These are phyloP conservation scores for Trifolium pratense DNA, from an alignment of 306 rosid genomes.

Conservation along the genomic window DNA sequence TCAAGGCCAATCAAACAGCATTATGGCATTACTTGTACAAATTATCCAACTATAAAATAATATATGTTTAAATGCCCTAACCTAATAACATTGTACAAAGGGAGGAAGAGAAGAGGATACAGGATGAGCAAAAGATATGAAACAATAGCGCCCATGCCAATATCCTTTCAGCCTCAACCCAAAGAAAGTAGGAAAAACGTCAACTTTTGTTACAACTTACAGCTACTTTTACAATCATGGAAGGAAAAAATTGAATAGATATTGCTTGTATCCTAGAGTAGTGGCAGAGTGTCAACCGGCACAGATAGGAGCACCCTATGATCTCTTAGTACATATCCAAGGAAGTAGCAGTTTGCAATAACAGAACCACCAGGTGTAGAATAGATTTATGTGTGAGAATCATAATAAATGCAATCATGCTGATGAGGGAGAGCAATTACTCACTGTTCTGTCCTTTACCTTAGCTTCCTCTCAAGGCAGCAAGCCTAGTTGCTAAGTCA, in stretches of 20 bases:
- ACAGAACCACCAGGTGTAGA: constrained; percentile 32
- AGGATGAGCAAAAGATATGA: background rate
- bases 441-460: constrained; percentile 39
- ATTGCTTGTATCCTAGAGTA: constrained; percentile 15
- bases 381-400: constrained; percentile 25
- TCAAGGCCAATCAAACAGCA: constrained; percentile 7
- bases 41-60: background rate
- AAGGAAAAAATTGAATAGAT: constrained; percentile 24
- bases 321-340: constrained; percentile 24
- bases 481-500: constrained; percentile 83
- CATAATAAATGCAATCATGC: constrained; percentile 36
- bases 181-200: constrained; percentile 2
- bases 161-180: constrained; percentile 32
- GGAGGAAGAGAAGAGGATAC: background rate
- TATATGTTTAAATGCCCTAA: background rate
- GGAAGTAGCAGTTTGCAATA: constrained; percentile 36
- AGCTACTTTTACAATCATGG: constrained; percentile 26
- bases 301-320: constrained; percentile 28
- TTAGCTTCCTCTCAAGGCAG: constrained; percentile 75
- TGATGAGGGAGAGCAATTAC: constrained; percentile 25
- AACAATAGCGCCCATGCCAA: constrained; percentile 11
- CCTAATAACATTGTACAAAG: constrained; percentile 1
- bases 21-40: background rate
- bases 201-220: constrained; percentile 27
- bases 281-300: constrained; percentile 21